phyloP scores from a whole-genome alignment of 2,329 filamentous ascomycete species.

The Xylaria digitata region DNA sequence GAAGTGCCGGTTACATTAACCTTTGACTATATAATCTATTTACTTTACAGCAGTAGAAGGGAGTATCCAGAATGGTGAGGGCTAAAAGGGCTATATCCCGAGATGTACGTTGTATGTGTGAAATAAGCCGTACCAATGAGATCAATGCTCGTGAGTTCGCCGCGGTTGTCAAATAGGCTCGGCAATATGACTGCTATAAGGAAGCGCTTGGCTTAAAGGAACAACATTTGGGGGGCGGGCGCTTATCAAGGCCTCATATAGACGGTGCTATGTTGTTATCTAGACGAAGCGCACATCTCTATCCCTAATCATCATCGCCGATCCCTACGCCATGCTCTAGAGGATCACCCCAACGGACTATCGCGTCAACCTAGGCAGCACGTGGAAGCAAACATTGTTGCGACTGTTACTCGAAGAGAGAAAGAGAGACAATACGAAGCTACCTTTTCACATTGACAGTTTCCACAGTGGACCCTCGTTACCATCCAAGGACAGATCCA shows the following conservation, averaged over 20 bases:
- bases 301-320: slow-evolving; percentile 7
- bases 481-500: too few relatives aligned
- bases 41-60: slow-evolving; percentile 18
- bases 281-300: not conserved
- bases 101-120: slow-evolving; percentile 25
- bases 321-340: not conserved
- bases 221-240: not conserved
- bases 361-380: not conserved
- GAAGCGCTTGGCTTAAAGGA: slow-evolving; percentile 15
- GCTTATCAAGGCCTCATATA: slow-evolving; percentile 6
- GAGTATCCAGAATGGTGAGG: slow-evolving; percentile 28
- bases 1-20: slow-evolving; percentile 32
- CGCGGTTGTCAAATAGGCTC: slow-evolving; percentile 21
- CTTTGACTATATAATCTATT: slow-evolving; percentile 27
- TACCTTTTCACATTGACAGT: not conserved
- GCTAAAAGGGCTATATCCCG: slow-evolving; percentile 31
- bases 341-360: not conserved
- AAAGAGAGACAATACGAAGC: not conserved
- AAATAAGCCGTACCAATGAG: slow-evolving; percentile 38
- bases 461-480: not conserved
- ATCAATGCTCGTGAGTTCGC: slow-evolving; percentile 24
- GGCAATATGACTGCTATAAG: slow-evolving; percentile 22
- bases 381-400: not conserved
- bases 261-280: slow-evolving; percentile 7
- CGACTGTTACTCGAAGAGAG: not conserved